phyloP scores from a whole-genome alignment of 2,329 filamentous ascomycete genomes.

The Ophiostoma angusticollis region DNA sequence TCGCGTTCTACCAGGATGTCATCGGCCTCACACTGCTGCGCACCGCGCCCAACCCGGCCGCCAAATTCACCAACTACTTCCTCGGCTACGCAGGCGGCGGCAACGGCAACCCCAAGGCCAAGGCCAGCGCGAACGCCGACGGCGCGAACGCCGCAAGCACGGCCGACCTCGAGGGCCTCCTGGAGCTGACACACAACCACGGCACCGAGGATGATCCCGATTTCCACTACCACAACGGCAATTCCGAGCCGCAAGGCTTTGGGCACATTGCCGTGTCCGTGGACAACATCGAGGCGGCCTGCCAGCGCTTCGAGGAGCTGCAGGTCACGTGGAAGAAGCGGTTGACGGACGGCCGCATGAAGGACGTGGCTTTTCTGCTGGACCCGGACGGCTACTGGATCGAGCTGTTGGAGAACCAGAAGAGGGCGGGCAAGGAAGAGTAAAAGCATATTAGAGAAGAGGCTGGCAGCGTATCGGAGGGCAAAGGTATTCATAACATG shows the following conservation, averaged over 20 bases:
- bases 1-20: constrained; percentile 72
- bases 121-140: constrained; percentile 38
- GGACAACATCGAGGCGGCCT: constrained; percentile 80
- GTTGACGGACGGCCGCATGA: constrained; percentile 84
- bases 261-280: constrained; percentile 84
- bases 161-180: constrained; percentile 55
- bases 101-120: too few relatives aligned
- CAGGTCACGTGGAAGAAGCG: constrained; percentile 90
- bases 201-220: constrained; percentile 71
- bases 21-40: constrained; percentile 79
- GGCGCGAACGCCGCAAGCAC: constrained; percentile 42
- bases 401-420: constrained; percentile 67
- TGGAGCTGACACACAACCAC: constrained; percentile 81
- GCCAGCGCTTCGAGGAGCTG: constrained; percentile 69
- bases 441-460: too few relatives aligned
- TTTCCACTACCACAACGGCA: constrained; percentile 87
- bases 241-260: constrained; percentile 82
- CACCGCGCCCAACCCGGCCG: constrained; percentile 54
- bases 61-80: constrained; percentile 85
- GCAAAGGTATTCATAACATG: too few relatives aligned
- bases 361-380: constrained; percentile 81
- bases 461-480: too few relatives aligned
- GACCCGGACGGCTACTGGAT: constrained; percentile 85
- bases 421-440: constrained; percentile 36
- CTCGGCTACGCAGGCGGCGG: constrained; percentile 62